A percentile compares a stretch with the other conserved stretches of the same genome.
These are phyloP conservation scores for Elongisporangium anandrum DNA, from an alignment of 352 stramenopile species.

Conservation along the genomic window DNA sequence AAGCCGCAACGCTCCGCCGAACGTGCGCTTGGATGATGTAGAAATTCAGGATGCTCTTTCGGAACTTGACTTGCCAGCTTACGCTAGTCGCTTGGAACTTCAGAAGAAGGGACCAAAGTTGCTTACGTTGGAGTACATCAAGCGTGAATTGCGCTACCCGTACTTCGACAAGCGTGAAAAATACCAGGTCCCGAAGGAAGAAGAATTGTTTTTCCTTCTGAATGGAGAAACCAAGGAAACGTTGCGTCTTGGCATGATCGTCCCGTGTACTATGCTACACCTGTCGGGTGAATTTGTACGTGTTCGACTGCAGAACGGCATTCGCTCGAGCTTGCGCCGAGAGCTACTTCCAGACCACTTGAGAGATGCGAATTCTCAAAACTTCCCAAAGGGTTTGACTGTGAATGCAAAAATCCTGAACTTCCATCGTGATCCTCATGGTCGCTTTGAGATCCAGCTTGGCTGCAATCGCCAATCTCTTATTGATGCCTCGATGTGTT, in stretches of 20 bases:
- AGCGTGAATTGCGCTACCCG: constrained; percentile 84
- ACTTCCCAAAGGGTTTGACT: constrained; percentile 81
- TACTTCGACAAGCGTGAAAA: constrained; percentile 87
- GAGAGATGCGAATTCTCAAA: constrained; percentile 43
- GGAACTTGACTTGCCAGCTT: constrained; percentile 83
- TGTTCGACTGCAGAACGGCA: constrained; percentile 80
- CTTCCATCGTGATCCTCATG: constrained; percentile 68
- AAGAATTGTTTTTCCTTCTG: constrained; percentile 86
- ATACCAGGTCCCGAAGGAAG: constrained; percentile 79
- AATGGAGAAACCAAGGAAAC: constrained; percentile 82
- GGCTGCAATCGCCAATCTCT: constrained; percentile 74
- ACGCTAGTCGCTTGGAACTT: constrained; percentile 79
- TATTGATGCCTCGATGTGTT: constrained; percentile 69
- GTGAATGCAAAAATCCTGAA: constrained; percentile 82
- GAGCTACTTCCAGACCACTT: constrained; percentile 81
- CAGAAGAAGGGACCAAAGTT: constrained; percentile 89
- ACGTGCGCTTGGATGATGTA: constrained; percentile 54
- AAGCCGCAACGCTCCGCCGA: constrained; percentile 48
- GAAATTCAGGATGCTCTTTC: constrained; percentile 87
- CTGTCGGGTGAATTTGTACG: constrained; percentile 83
- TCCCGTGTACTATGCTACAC: constrained; percentile 80
- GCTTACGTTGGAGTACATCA: constrained; percentile 86
- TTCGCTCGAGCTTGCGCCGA: constrained; percentile 73
- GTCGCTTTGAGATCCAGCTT: constrained; percentile 70
- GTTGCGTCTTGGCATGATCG: constrained; percentile 79